These are phyloP conservation scores for Kazachstania viticola DNA, from an alignment of 805 yeast genomes.

Conservation along the genomic window DNA sequence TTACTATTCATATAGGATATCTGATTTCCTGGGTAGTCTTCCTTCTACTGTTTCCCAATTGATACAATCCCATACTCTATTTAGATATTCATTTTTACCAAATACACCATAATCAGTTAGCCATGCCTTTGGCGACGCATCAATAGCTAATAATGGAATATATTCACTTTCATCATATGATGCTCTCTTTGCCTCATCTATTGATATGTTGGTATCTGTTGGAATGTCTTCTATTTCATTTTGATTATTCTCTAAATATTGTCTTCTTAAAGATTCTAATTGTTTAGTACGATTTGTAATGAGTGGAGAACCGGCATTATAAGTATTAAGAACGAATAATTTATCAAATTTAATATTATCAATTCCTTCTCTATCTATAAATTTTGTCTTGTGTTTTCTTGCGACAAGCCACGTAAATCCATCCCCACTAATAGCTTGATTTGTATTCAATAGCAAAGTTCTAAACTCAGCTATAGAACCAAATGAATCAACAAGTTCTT, in stretches of 20 bases:
- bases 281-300: conserved; percentile 36
- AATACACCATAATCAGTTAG: conserved; percentile 66
- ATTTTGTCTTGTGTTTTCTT: conserved; percentile 16
- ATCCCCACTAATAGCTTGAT: conserved; percentile 68
- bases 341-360: conserved; percentile 27
- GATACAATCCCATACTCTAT: conserved; percentile 56
- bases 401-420: conserved; percentile 89
- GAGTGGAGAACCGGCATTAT: conserved; percentile 80
- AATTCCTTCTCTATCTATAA: conserved; percentile 5
- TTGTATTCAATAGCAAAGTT: conserved; percentile 56
- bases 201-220: background rate
- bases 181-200: conserved; percentile 32
- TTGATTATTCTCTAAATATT: conserved; percentile 2
- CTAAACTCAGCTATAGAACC: conserved; percentile 72
- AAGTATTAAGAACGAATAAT: conserved; percentile 68
- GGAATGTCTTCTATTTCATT: conserved; percentile 1
- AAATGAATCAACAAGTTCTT: conserved; percentile 32
- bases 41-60: conserved; percentile 59
- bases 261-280: conserved; percentile 9
- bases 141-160: conserved; percentile 58
- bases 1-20: background rate
- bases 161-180: conserved; percentile 19
- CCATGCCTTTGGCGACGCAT: conserved; percentile 61
- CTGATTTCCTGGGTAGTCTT: conserved; percentile 25
- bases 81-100: conserved; percentile 54